Percentiles rank a stretch among this genome's conserved stretches.
phyloP scores from a whole-genome alignment of 2,329 filamentous ascomycete genomes.

The Penicillium verrucosum region DNA sequence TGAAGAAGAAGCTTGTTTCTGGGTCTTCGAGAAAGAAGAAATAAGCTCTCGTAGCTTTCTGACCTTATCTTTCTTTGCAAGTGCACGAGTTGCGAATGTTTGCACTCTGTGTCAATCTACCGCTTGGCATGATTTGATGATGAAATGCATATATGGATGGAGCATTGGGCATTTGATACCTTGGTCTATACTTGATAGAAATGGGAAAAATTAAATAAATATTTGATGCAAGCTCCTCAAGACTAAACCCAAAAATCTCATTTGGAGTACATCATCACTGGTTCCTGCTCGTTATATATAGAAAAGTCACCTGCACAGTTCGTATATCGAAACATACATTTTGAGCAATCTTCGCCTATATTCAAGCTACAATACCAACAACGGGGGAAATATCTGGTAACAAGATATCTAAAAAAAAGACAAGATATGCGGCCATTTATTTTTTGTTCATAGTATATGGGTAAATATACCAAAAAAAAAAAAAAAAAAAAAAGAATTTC shows the following conservation, averaged over 20 bases:
- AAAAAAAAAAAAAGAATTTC: no score
- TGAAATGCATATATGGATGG: constrained; percentile 27
- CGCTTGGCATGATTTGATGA: constrained; percentile 31
- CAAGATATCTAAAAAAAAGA: no score
- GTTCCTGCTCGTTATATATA: no score
- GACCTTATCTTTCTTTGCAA: constrained; percentile 13
- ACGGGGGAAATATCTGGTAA: no score
- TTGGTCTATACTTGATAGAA: constrained; percentile 22
- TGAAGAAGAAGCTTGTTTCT: constrained; percentile 67
- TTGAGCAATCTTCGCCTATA: no score
- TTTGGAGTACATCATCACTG: not conserved
- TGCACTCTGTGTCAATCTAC: constrained; percentile 11
- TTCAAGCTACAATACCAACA: no score
- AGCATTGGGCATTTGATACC: constrained; percentile 30
- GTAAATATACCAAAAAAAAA: no score
- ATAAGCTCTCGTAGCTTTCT: constrained; percentile 20
- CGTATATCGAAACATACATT: no score
- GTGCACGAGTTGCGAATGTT: constrained; percentile 14
- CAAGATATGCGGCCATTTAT: no score
- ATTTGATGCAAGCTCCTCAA: not conserved
- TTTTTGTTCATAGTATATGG: no score
- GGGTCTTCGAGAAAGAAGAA: constrained; percentile 37
- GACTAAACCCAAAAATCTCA: not conserved
- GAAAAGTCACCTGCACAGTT: no score
- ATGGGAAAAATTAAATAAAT: constrained; percentile 3